A percentile compares a stretch with the other conserved stretches of the same genome.
Evolutionary conservation across 768 basidiomycete species (phyloP).

Genomic region (Coprinopsis cinerea): DNA sequence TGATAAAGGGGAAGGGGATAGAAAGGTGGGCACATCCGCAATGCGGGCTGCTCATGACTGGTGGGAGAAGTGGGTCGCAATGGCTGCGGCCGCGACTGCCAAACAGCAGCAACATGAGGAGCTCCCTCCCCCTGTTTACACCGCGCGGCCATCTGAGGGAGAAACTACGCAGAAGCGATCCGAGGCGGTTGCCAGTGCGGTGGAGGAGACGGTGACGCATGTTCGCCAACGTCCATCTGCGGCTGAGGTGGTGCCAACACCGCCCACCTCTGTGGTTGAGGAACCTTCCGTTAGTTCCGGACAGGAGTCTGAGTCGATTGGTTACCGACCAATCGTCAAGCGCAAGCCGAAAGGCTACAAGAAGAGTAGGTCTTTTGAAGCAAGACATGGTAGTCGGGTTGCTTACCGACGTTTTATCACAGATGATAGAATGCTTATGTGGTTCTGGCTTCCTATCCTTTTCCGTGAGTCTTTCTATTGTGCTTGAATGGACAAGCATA

Average conservation of each 20-base stretch:
- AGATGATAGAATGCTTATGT: constrained; percentile 82
- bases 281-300: constrained; percentile 43
- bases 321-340: constrained; percentile 50
- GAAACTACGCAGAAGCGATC: constrained; percentile 14
- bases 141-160: constrained; percentile 44
- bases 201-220: constrained; percentile 7
- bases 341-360: constrained; percentile 46
- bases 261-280: constrained; percentile 32
- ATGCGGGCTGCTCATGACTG: constrained; percentile 55
- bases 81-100: constrained; percentile 45
- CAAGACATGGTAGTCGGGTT: background rate
- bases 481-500: background rate
- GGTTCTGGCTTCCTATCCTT: constrained; percentile 86
- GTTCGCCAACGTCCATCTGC: constrained; percentile 18
- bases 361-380: constrained; percentile 52
- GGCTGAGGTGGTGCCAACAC: constrained; percentile 31
- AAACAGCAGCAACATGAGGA: constrained; percentile 40
- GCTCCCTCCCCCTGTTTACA: constrained; percentile 68
- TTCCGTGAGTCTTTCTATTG: constrained; percentile 47
- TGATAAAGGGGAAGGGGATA: constrained; percentile 21
- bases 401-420: constrained; percentile 10
- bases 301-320: constrained; percentile 64
- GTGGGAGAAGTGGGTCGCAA: constrained; percentile 75
- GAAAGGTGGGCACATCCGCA: constrained; percentile 36
- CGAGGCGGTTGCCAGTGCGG: constrained; percentile 12